These are phyloP conservation scores for Polychaeton citri DNA, from an alignment of 2,329 filamentous ascomycete species.

Conservation along the genomic window DNA sequence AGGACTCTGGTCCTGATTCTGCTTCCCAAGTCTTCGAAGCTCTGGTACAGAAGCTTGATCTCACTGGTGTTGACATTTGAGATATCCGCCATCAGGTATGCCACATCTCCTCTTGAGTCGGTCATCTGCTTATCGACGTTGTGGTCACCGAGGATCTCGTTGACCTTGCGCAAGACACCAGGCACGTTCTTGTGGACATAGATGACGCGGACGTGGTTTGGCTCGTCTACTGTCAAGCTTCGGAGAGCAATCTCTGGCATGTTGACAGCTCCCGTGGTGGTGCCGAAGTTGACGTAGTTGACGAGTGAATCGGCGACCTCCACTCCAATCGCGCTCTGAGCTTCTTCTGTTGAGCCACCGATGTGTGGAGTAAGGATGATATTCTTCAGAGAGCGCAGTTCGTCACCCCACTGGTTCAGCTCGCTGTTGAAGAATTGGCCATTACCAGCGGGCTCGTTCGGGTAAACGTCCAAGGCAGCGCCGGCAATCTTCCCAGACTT, in stretches of 20 bases:
- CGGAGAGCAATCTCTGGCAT: constrained; percentile 88
- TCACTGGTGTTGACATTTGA: constrained; percentile 69
- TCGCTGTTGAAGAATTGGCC: constrained; percentile 84
- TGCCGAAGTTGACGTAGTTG: constrained; percentile 89
- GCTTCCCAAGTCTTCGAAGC: constrained; percentile 55
- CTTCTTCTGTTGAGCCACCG: constrained; percentile 93
- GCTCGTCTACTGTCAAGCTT: constrained; percentile 79
- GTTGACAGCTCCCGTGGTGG: constrained; percentile 85
- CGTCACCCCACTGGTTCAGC: constrained; percentile 74
- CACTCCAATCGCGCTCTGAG: constrained; percentile 86
- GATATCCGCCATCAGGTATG: constrained; percentile 96
- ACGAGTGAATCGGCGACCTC: constrained; percentile 83
- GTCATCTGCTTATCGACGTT: constrained; percentile 99
- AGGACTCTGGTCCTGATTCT: constrained; percentile 35
- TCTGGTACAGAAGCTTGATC: constrained; percentile 75
- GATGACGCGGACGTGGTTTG: constrained; percentile 80
- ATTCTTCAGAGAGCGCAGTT: constrained; percentile 75
- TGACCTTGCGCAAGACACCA: constrained; percentile 86
- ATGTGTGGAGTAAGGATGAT: constrained; percentile 94
- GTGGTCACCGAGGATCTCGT: constrained; percentile 85
- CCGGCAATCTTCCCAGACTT: constrained; percentile 77
- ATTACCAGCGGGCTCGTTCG: constrained; percentile 83
- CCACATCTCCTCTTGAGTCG: constrained; percentile 83
- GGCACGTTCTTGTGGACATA: constrained; percentile 96
- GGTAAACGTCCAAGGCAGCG: constrained; percentile 93